phyloP scores from a whole-genome alignment of 768 basidiomycete genomes.

The Leucocoprinus sp. region DNA sequence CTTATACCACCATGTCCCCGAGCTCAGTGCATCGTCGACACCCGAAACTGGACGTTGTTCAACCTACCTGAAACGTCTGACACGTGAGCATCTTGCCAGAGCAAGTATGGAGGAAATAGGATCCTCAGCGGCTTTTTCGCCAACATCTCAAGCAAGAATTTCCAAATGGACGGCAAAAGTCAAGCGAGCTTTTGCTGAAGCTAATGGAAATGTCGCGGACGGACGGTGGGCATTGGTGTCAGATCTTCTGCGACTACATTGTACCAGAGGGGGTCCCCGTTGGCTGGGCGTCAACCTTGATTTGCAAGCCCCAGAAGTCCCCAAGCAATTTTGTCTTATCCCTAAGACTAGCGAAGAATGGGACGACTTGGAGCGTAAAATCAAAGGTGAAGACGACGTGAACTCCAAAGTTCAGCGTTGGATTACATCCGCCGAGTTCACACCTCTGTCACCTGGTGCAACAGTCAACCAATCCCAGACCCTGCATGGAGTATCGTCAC shows the following conservation, averaged over 20 bases:
- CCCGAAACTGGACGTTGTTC: slow-evolving; percentile 2
- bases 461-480: neutral
- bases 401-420: slow-evolving; percentile 8
- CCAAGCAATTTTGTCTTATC: slow-evolving; percentile 3
- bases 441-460: slow-evolving; percentile 9
- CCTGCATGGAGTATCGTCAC: neutral
- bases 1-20: slow-evolving; percentile 1
- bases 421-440: slow-evolving; percentile 9
- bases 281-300: slow-evolving; percentile 3
- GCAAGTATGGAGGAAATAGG: slow-evolving; percentile 9
- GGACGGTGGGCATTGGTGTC: slow-evolving; percentile 8
- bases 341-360: slow-evolving; percentile 3
- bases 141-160: neutral
- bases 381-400: slow-evolving; percentile 8
- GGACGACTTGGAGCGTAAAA: slow-evolving; percentile 3
- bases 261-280: slow-evolving; percentile 3
- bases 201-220: slow-evolving; percentile 5
- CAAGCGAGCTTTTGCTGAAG: slow-evolving; percentile 5
- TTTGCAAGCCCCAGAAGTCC: neutral
- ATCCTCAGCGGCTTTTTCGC: neutral
- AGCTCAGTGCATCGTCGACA: neutral
- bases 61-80: slow-evolving; percentile 2
- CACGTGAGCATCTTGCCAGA: slow-evolving; percentile 9
- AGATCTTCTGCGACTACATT: slow-evolving; percentile 6
- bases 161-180: slow-evolving; percentile 1